Evolutionary conservation across 2,329 filamentous ascomycete genomes (phyloP), one percentile per base, ranked within the genome.

Genomic region (Lasiodiplodia sp.): DNA sequence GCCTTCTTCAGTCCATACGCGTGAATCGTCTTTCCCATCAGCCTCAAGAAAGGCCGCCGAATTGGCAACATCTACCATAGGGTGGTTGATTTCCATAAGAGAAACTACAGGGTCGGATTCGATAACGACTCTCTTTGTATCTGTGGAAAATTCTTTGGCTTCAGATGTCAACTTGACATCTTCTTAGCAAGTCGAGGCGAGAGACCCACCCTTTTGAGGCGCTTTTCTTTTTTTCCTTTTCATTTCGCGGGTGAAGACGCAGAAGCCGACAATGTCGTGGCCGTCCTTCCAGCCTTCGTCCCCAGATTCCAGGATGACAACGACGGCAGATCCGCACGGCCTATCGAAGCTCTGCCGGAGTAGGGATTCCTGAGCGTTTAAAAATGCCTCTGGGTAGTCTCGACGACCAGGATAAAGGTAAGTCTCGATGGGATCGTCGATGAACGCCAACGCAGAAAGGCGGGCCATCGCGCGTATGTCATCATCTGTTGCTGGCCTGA

Each of bases 211-310:
- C 52, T 34, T 31, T 37, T 3, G 18, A 10, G 21, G 21, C 2
- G 5, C 11, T n/a, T 28, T 23, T 25, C 14, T 23, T 18, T 28
- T 18, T 28, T 37, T 34, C 11, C 12, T 37, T 25, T 28, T 16
- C 5, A 4, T 25, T 4, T 34, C 28, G 3, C 53, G 53, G 2
- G 28, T 56, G 53, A 56, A 37, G 53, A 56, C 21, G 23, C 53
- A 56, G 28, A 56, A 56, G 53, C 53, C 53, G 5, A 56, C 53
- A 18, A 56, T 56, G 53, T 56, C 53, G n/a, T 16, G 53, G 25
- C 5, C 12, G 11, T 23, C 53, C 18, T 18, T 34, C 53, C 53
- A 56, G 1, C 28, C 28, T 28, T 56, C 53, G 4, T 56, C 16
- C 6, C 53, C 21, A 12, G 53, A 23, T 25, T 56, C 53, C 14